phyloP scores from a whole-genome alignment of 805 yeast genomes.

The Hanseniaspora valbyensis region DNA sequence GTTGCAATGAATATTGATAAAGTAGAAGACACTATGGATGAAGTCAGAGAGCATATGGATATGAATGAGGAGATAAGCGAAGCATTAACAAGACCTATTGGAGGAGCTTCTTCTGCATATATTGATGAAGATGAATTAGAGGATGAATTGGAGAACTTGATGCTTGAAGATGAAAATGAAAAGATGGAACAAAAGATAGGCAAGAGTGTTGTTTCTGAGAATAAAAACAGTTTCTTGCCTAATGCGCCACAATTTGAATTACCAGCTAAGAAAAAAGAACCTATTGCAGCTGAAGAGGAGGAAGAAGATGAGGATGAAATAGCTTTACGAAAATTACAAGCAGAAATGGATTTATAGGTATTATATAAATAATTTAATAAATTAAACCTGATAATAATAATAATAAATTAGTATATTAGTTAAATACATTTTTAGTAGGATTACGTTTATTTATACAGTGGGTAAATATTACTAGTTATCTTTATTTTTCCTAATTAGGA shows the following conservation, averaged over 20 bases:
- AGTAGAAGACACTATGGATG: slow-evolving; percentile 97
- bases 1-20: slow-evolving; percentile 91
- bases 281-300: slow-evolving; percentile 27
- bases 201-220: slow-evolving; percentile 6
- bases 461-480: too few relatives aligned
- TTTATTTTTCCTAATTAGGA: too few relatives aligned
- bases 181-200: slow-evolving; percentile 34
- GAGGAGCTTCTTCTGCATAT: slow-evolving; percentile 42
- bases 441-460: too few relatives aligned
- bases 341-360: slow-evolving; percentile 68
- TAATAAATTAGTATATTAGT: too few relatives aligned
- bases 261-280: slow-evolving; percentile 16
- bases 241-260: slow-evolving; percentile 14
- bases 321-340: slow-evolving; percentile 69
- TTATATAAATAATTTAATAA: background rate
- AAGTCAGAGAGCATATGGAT: slow-evolving; percentile 92
- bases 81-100: slow-evolving; percentile 89
- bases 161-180: slow-evolving; percentile 66
- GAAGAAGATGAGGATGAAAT: slow-evolving; percentile 74
- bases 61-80: slow-evolving; percentile 90
- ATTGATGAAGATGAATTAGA: slow-evolving; percentile 87
- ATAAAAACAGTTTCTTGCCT: slow-evolving; percentile 9
- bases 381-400: too few relatives aligned
- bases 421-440: too few relatives aligned
- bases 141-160: slow-evolving; percentile 80